Evolutionary conservation across 352 stramenopile genomes (phyloP).

Genomic region (Pythium myriotylum): DNA sequence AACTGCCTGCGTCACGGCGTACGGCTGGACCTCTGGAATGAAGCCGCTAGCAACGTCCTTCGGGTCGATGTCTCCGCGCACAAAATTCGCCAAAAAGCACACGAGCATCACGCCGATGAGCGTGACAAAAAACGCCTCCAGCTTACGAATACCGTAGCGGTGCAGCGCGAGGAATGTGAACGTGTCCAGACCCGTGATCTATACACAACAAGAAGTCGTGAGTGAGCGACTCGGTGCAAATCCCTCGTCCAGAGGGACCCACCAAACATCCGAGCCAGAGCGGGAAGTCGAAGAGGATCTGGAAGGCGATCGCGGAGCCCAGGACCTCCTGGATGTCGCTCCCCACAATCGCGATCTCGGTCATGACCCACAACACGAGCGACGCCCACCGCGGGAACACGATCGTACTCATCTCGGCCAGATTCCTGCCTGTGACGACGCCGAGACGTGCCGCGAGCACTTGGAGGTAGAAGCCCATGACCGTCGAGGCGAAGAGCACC

Average conservation of each 20-base stretch:
- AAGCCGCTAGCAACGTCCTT: slow-evolving; percentile 82
- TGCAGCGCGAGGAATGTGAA: slow-evolving; percentile 95
- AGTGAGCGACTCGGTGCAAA: background rate
- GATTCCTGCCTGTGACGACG: slow-evolving; percentile 90
- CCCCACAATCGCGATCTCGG: slow-evolving; percentile 92
- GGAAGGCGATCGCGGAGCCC: slow-evolving; percentile 90
- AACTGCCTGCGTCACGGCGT: slow-evolving; percentile 84
- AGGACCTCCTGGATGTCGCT: slow-evolving; percentile 93
- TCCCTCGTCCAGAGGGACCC: background rate
- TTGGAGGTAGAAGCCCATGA: slow-evolving; percentile 94
- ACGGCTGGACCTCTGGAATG: slow-evolving; percentile 68
- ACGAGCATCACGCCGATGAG: slow-evolving; percentile 94
- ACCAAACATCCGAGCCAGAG: slow-evolving; percentile 90
- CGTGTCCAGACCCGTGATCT: slow-evolving; percentile 87
- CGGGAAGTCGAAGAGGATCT: slow-evolving; percentile 89
- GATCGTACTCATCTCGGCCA: slow-evolving; percentile 87
- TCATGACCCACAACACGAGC: slow-evolving; percentile 91
- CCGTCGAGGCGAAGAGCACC: slow-evolving; percentile 88
- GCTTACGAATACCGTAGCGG: slow-evolving; percentile 91
- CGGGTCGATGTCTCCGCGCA: slow-evolving; percentile 70
- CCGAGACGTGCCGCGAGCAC: slow-evolving; percentile 91
- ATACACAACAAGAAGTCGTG: background rate
- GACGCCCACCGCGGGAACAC: slow-evolving; percentile 80
- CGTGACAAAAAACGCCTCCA: slow-evolving; percentile 92
- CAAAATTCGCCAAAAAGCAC: slow-evolving; percentile 93